Conservation (phyloP, 148 eudicot genomes). For the Nyssa sinensis region DNA sequence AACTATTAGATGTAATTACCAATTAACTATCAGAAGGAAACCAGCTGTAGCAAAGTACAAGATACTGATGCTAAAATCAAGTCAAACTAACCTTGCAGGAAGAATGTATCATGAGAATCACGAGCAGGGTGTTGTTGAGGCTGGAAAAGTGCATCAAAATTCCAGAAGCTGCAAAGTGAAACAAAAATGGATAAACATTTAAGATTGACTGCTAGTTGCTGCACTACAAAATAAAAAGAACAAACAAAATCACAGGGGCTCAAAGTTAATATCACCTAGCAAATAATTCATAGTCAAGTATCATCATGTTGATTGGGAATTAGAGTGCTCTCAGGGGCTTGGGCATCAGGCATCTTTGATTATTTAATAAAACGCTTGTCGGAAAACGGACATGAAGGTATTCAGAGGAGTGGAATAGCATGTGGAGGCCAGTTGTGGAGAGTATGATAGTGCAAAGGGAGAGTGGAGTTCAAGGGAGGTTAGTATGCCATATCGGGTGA, state of each 20-base stretch:
- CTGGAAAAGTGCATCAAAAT: slow-evolving; percentile 91
- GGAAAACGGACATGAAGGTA: too few relatives aligned
- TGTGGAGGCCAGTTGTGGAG: too few relatives aligned
- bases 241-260: not conserved
- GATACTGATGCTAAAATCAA: slow-evolving; percentile 3
- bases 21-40: slow-evolving; percentile 9
- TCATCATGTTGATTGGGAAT: not conserved
- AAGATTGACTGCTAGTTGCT: not conserved
- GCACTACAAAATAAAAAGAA: not conserved
- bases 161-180: slow-evolving; percentile 71
- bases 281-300: not conserved
- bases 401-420: too few relatives aligned
- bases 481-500: too few relatives aligned
- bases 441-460: too few relatives aligned
- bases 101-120: slow-evolving; percentile 96
- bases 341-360: too few relatives aligned
- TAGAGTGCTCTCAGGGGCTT: too few relatives aligned
- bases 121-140: slow-evolving; percentile 99
- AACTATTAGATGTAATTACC: slow-evolving; percentile 34
- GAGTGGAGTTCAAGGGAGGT: too few relatives aligned
- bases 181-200: not conserved
- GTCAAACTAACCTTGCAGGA: slow-evolving; percentile 57
- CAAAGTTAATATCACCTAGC: not conserved
- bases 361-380: too few relatives aligned
- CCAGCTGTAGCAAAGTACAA: not conserved